Percentiles rank a stretch among this genome's conserved stretches.
These are phyloP conservation scores for Malassezia pachydermatis DNA, from an alignment of 1,284 basidiomycete species.

Conservation along the genomic window DNA sequence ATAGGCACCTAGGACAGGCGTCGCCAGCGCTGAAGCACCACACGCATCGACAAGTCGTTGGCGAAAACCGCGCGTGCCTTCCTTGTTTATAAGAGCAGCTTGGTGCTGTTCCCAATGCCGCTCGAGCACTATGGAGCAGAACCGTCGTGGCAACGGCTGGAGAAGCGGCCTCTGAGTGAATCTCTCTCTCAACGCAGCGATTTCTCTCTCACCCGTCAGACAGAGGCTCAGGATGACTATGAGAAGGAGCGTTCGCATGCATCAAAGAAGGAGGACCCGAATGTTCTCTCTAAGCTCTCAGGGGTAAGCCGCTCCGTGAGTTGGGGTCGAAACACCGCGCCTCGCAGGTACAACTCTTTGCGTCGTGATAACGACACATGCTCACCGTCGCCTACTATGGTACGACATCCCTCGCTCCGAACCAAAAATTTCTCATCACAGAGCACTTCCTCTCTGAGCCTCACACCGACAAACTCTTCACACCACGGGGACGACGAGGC, in stretches of 20 bases:
- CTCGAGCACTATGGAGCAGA: slow-evolving; percentile 2
- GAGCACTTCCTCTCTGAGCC: too few species aligned
- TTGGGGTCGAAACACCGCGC: slow-evolving; percentile 14
- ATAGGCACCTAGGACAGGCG: background rate
- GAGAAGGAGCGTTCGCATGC: background rate
- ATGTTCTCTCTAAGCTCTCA: slow-evolving; percentile 14
- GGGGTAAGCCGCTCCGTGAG: slow-evolving; percentile 17
- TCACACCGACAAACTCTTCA: background rate
- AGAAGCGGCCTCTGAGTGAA: slow-evolving; percentile 5
- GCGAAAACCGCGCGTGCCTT: too few species aligned
- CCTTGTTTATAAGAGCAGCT: too few species aligned
- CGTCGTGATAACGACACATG: too few species aligned
- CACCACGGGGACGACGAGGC: background rate
- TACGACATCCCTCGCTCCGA: too few species aligned
- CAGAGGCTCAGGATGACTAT: background rate
- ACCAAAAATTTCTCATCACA: too few species aligned
- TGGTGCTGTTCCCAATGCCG: background rate
- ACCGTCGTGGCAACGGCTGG: background rate
- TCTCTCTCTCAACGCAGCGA: background rate
- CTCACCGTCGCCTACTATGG: too few species aligned
- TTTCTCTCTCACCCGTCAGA: background rate
- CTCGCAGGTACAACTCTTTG: too few species aligned
- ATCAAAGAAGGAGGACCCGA: slow-evolving; percentile 1
- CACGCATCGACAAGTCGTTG: too few species aligned
- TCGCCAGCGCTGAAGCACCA: too few species aligned